Evolutionary conservation across 2,329 filamentous ascomycete species (phyloP).

Genomic region (Arthrinium phaeospermum): DNA sequence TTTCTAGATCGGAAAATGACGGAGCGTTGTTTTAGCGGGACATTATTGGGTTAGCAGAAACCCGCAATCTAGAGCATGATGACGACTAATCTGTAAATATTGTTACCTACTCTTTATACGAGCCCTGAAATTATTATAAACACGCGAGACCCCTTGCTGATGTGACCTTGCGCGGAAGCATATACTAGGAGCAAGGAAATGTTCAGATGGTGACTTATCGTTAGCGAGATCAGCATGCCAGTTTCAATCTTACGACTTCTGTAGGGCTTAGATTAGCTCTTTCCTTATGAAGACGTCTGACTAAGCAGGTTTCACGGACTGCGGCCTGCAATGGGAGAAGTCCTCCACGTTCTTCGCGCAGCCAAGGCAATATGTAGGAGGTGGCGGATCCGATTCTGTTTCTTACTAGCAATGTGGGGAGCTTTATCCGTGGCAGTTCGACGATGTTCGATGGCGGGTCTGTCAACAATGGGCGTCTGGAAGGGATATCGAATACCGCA

Average conservation of each 20-base stretch:
- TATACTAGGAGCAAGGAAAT: too few species aligned
- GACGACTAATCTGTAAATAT: background rate
- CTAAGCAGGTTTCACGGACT: background rate
- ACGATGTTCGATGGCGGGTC: slow-evolving; percentile 2
- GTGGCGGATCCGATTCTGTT: slow-evolving; percentile 7
- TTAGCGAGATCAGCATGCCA: too few species aligned
- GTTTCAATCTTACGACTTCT: too few species aligned
- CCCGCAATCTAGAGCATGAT: background rate
- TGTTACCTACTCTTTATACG: background rate
- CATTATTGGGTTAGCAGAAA: background rate
- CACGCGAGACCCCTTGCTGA: too few species aligned
- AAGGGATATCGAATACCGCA: background rate
- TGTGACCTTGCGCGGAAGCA: too few species aligned
- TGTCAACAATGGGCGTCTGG: background rate
- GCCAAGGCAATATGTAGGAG: background rate
- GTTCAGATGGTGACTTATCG: too few species aligned
- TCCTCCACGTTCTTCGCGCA: background rate
- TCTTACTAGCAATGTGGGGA: background rate
- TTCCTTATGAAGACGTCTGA: background rate
- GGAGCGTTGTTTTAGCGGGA: background rate
- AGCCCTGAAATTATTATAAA: background rate
- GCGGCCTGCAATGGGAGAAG: background rate
- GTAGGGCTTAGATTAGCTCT: too few species aligned
- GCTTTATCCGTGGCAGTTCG: background rate
- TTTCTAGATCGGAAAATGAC: background rate